Evolutionary conservation across 208 protist genomes (phyloP).

Genomic region (Acanthamoeba sp.): DNA sequence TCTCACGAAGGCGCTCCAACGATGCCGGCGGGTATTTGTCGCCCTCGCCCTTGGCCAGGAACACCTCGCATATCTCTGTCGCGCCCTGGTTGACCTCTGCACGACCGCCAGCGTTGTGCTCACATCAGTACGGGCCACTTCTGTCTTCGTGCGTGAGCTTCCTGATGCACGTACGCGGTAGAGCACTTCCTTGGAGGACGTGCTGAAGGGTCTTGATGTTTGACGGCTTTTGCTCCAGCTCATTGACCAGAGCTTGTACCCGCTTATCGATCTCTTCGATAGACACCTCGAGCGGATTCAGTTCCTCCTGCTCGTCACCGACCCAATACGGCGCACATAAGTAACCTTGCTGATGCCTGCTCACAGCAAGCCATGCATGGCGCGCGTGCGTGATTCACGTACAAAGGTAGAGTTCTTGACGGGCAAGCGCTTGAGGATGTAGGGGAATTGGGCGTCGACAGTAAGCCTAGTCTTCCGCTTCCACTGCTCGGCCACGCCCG

Average conservation of each 20-base stretch:
- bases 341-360: too few relatives aligned
- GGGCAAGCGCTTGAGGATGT: constrained; percentile 51
- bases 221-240: constrained; percentile 58
- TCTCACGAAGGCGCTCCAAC: constrained; percentile 49
- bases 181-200: constrained; percentile 59
- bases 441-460: constrained; percentile 58
- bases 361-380: neutral
- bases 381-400: neutral
- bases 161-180: constrained; percentile 46
- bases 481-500: constrained; percentile 63
- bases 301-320: constrained; percentile 44
- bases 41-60: constrained; percentile 63
- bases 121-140: neutral
- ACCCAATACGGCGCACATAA: too few relatives aligned
- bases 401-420: constrained; percentile 65
- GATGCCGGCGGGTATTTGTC: constrained; percentile 52
- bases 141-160: too few relatives aligned
- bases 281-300: constrained; percentile 72
- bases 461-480: constrained; percentile 68
- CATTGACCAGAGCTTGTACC: neutral
- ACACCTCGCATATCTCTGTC: constrained; percentile 69
- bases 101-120: neutral
- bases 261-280: constrained; percentile 75
- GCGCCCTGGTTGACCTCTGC: constrained; percentile 75
- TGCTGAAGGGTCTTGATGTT: constrained; percentile 76